These are phyloP conservation scores for Achaetomium macrosporum DNA, from an alignment of 2,329 filamentous ascomycete genomes.

Conservation along the genomic window DNA sequence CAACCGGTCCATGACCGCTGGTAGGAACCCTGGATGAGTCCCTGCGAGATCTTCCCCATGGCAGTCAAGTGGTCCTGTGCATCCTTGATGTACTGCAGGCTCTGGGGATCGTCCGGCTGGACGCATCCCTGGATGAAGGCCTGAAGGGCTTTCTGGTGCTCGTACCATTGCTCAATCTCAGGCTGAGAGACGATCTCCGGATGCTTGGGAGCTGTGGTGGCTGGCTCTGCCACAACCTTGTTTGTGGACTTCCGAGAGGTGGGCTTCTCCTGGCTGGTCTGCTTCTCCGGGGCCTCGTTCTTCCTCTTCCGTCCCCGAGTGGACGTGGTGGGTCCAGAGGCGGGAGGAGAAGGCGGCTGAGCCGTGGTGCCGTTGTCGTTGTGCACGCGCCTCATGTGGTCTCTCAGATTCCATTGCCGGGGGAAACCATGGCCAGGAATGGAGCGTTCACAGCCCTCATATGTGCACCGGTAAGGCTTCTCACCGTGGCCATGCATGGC, in stretches of 20 bases:
- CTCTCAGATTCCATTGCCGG: conserved; percentile 88
- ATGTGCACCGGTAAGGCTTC: conserved; percentile 85
- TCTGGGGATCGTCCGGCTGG: conserved; percentile 47
- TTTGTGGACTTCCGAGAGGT: conserved; percentile 44
- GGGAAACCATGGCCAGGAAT: conserved; percentile 83
- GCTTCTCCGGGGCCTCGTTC: conserved; percentile 43
- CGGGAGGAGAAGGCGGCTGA: conserved; percentile 35
- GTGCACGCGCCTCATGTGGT: conserved; percentile 97
- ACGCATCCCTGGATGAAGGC: conserved; percentile 47
- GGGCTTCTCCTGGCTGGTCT: conserved; percentile 26
- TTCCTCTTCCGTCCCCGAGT: conserved; percentile 54
- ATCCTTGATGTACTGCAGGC: conserved; percentile 47
- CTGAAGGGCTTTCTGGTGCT: conserved; percentile 59
- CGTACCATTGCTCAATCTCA: conserved; percentile 47
- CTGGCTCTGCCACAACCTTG: conserved; percentile 30
- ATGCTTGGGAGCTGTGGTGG: conserved; percentile 18
- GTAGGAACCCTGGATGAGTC: conserved; percentile 32
- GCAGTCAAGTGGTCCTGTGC: conserved; percentile 45
- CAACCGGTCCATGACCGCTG: conserved; percentile 35
- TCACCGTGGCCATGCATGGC: conserved; percentile 92
- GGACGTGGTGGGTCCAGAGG: conserved; percentile 28
- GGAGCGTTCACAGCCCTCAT: conserved; percentile 80
- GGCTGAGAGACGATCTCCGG: conserved; percentile 17
- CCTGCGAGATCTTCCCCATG: conserved; percentile 47
- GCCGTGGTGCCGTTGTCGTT: conserved; percentile 40